Evolutionary conservation across 345 rosid genomes (phyloP).

Genomic region (Pugionium cornutum): DNA sequence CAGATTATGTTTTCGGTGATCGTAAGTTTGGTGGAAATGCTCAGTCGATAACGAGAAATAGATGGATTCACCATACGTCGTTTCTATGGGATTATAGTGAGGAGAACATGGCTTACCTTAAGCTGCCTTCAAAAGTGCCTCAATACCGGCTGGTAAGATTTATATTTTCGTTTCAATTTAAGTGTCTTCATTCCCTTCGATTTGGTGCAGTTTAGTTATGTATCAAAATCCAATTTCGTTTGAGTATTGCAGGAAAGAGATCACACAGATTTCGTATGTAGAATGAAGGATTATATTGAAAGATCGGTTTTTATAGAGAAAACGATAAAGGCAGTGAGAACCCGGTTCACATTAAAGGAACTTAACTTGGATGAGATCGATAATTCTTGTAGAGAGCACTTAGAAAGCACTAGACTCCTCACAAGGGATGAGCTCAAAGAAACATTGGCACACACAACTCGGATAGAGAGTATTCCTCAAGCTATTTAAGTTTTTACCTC

Average conservation of each 20-base stretch:
- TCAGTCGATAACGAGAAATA: conserved; percentile 69
- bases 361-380: conserved; percentile 20
- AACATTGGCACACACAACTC: conserved; percentile 11
- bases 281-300: conserved; percentile 62
- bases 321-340: conserved; percentile 51
- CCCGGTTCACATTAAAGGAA: conserved; percentile 28
- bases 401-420: conserved; percentile 29
- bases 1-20: conserved; percentile 85
- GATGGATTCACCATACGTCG: conserved; percentile 89
- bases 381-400: conserved; percentile 13
- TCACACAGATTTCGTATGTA: conserved; percentile 65
- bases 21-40: conserved; percentile 88
- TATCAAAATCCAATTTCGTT: not conserved
- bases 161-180: not conserved
- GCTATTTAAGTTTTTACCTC: conserved; percentile 8
- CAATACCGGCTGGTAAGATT: conserved; percentile 54
- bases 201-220: no score
- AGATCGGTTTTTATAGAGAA: conserved; percentile 60
- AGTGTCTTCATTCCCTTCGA: not conserved
- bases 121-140: conserved; percentile 62
- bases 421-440: conserved; percentile 24
- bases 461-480: conserved; percentile 20
- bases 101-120: conserved; percentile 72
- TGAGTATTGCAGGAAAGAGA: conserved; percentile 54
- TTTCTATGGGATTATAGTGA: conserved; percentile 70